These are phyloP conservation scores for Tetratostichococcus sp. DNA, from an alignment of 139 green algal genomes.

Conservation along the genomic window DNA sequence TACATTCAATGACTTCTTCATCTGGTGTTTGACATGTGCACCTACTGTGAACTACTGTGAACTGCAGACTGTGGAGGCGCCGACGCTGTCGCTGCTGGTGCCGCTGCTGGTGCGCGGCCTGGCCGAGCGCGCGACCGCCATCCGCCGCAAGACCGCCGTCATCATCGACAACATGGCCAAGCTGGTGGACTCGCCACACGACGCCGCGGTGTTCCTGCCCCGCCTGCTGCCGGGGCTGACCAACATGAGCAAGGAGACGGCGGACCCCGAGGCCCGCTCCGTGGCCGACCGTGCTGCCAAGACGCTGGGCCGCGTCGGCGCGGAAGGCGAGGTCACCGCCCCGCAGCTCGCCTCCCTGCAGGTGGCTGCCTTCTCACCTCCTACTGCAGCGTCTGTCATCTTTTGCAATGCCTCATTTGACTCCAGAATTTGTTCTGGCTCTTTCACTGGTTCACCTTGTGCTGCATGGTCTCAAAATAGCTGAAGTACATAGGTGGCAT, in stretches of 20 bases:
- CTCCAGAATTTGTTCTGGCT: too few species aligned
- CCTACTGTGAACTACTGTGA: background rate
- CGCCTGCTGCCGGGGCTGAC: constrained; percentile 71
- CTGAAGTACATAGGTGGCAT: too few species aligned
- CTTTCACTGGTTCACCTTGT: too few species aligned
- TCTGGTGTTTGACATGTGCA: background rate
- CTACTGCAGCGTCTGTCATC: too few species aligned
- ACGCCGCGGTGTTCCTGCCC: constrained; percentile 82
- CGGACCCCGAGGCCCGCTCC: constrained; percentile 84
- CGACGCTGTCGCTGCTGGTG: constrained; percentile 82
- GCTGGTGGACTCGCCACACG: constrained; percentile 79
- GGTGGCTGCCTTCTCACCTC: background rate
- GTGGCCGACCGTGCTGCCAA: constrained; percentile 53
- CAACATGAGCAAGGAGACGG: constrained; percentile 69
- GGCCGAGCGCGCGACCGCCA: constrained; percentile 75
- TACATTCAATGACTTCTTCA: background rate
- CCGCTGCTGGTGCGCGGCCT: constrained; percentile 85
- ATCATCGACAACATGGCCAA: constrained; percentile 96
- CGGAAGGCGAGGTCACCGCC: constrained; percentile 34
- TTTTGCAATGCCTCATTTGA: too few species aligned
- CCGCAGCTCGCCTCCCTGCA: background rate
- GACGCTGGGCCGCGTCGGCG: constrained; percentile 49
- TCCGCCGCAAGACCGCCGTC: constrained; percentile 83
- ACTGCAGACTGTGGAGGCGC: constrained; percentile 56
- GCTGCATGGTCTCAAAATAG: too few species aligned